A percentile compares a stretch with the other conserved stretches of the same genome.
Evolutionary conservation across 805 yeast species (phyloP).

Genomic region (Schizosaccharomyces cryophilus): DNA sequence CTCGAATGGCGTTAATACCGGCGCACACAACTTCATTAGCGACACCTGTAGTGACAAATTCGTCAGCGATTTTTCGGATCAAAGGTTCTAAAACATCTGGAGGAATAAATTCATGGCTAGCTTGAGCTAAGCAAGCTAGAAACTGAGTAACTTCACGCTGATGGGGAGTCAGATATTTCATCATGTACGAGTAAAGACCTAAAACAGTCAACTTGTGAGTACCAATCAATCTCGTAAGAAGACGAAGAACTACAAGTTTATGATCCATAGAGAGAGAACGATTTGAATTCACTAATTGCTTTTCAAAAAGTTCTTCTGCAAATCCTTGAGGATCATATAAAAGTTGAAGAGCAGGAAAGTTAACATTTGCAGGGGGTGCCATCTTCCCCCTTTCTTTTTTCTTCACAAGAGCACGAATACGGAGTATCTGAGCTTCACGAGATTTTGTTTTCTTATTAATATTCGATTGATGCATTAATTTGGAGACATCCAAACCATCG

Average conservation of each 20-base stretch:
- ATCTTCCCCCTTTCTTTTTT: constrained; percentile 25
- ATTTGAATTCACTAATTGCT: constrained; percentile 40
- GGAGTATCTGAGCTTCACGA: constrained; percentile 42
- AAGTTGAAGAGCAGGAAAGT: constrained; percentile 83
- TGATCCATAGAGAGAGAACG: constrained; percentile 61
- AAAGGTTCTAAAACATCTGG: constrained; percentile 69
- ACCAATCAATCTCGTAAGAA: constrained; percentile 74
- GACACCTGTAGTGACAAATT: constrained; percentile 94
- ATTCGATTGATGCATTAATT: constrained; percentile 54
- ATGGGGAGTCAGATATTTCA: constrained; percentile 81
- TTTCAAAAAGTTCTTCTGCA: constrained; percentile 59
- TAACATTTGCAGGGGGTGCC: constrained; percentile 36
- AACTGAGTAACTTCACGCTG: constrained; percentile 85
- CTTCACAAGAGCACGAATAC: constrained; percentile 38
- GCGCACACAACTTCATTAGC: constrained; percentile 96
- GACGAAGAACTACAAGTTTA: constrained; percentile 65
- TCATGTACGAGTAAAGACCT: constrained; percentile 69
- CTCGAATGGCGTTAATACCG: constrained; percentile 86
- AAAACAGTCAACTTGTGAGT: constrained; percentile 77
- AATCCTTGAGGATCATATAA: constrained; percentile 94
- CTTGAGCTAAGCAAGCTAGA: constrained; percentile 92
- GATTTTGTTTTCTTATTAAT: constrained; percentile 64
- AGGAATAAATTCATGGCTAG: constrained; percentile 89
- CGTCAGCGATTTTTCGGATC: constrained; percentile 83
- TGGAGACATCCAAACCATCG: no score